Base-by-base conservation (phyloP, 768 basidiomycete genomes). In the Phlebiopsis flavidoalba region DNA sequence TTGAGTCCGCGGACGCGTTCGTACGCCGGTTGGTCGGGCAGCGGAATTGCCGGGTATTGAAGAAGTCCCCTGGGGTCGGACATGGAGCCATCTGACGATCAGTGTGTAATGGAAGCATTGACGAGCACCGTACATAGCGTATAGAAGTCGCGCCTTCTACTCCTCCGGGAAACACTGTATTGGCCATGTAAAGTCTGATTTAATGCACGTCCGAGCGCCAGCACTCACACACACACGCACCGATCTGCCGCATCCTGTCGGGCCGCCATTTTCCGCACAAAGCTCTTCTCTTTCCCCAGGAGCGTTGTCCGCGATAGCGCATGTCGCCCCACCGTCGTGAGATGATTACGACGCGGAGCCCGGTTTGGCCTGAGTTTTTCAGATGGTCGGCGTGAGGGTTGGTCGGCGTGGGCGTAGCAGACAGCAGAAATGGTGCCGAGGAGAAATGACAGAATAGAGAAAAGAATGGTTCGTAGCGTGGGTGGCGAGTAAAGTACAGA, bases 51-150 rank as follows among this genome's bases (percentile, higher is more conserved):
- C 76, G 72, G 5, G 82, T 77, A 8, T 75, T 72, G 68, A 79
- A 81, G 63, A 82, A 83, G 61, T 82, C 82, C 82, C 81, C 85
- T 86, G 64, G 5, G 36, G 8, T n/a, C n/a, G n/a, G n/a, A n/a
- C n/a, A 24, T 26, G 50, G 6, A 60, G 59, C 31, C n/a, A n/a
- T n/a, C n/a, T n/a, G 40, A 43, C 24, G 52, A 5, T 36, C 17
- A 11, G 31, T 5, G 33, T 35, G 31, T 17, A 3, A 51, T 15
- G 24, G 51, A 24, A 40, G 22, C 1, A 59, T 66, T 54, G 40
- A 31, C n/a, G 26, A 31, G n/a, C n/a, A n/a, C n/a, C 26, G 26
- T 6, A 69, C 64, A 65, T 10, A 68, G 62, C 0, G 65, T 66
- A 58, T 65, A 68, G 55, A 65, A 63, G 22, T 61, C 51, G 22